Evolutionary conservation across 371 early-diverging fungal species (phyloP).

Genomic region (Mortierella sp.): DNA sequence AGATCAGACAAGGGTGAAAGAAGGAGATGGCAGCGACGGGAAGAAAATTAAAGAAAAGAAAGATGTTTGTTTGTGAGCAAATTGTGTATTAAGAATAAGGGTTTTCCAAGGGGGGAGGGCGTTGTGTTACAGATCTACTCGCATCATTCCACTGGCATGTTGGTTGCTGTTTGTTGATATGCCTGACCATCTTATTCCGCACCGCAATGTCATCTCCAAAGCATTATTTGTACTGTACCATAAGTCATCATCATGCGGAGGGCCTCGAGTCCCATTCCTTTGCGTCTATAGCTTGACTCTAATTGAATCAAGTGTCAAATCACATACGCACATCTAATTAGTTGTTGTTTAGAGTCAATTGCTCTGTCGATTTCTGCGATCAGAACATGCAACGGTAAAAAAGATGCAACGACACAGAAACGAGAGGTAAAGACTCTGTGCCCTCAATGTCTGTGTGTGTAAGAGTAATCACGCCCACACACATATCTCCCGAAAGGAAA

Average conservation of each 20-base stretch:
- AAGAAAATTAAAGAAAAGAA: background rate
- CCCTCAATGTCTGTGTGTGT: background rate
- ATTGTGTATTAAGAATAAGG: background rate
- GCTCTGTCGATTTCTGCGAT: background rate
- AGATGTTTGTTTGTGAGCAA: background rate
- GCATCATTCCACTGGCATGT: background rate
- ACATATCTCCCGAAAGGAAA: too few relatives aligned
- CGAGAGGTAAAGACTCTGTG: background rate
- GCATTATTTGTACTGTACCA: slow-evolving; percentile 59
- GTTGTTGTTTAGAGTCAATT: background rate
- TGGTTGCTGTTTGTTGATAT: background rate
- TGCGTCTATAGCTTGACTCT: slow-evolving; percentile 72
- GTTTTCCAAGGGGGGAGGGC: background rate
- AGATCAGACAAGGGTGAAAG: background rate
- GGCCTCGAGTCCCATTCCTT: slow-evolving; percentile 81
- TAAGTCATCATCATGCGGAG: slow-evolving; percentile 88
- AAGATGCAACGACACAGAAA: too few relatives aligned
- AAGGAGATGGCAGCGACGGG: background rate
- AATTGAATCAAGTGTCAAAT: background rate
- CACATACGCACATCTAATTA: background rate
- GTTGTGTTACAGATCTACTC: background rate
- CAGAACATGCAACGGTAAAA: background rate
- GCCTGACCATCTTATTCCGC: background rate
- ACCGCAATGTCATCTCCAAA: background rate
- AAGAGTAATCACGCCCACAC: background rate